phyloP scores from a whole-genome alignment of 768 basidiomycete genomes.

The Pholiota molesta region DNA sequence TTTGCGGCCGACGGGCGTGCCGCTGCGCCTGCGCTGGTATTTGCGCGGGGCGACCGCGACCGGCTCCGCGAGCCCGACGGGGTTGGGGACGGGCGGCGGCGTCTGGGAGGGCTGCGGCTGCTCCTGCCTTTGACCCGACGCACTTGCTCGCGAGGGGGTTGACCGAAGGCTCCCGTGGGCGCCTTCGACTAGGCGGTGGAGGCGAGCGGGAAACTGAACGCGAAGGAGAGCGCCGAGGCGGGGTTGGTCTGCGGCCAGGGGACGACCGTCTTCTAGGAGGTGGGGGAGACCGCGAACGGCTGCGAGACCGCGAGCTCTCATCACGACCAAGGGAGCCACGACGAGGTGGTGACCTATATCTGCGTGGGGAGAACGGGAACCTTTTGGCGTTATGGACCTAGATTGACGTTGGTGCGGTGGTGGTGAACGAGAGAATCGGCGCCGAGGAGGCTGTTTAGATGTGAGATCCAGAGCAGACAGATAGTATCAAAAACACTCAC shows the following conservation, averaged over 20 bases:
- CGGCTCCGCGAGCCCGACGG: constrained; percentile 33
- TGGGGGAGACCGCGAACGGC: constrained; percentile 38
- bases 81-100: constrained; percentile 43
- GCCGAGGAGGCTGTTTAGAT: constrained; percentile 34
- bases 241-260: constrained; percentile 32
- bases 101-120: constrained; percentile 59
- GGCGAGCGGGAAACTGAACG: constrained; percentile 38
- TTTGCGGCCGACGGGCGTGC: constrained; percentile 32
- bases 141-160: constrained; percentile 45
- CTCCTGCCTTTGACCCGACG: constrained; percentile 37
- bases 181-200: constrained; percentile 30
- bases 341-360: constrained; percentile 34
- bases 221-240: constrained; percentile 41
- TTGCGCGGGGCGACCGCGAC: constrained; percentile 45
- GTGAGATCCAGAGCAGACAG: background rate
- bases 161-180: constrained; percentile 46
- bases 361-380: constrained; percentile 18
- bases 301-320: constrained; percentile 28
- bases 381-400: constrained; percentile 32
- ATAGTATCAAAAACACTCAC: constrained; percentile 14
- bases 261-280: constrained; percentile 24
- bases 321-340: constrained; percentile 33
- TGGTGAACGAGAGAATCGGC: constrained; percentile 51
- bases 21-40: constrained; percentile 49
- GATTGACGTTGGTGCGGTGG: constrained; percentile 49